Base-by-base conservation (phyloP, 352 stramenopile genomes). In the Globisporangium perplexum region DNA sequence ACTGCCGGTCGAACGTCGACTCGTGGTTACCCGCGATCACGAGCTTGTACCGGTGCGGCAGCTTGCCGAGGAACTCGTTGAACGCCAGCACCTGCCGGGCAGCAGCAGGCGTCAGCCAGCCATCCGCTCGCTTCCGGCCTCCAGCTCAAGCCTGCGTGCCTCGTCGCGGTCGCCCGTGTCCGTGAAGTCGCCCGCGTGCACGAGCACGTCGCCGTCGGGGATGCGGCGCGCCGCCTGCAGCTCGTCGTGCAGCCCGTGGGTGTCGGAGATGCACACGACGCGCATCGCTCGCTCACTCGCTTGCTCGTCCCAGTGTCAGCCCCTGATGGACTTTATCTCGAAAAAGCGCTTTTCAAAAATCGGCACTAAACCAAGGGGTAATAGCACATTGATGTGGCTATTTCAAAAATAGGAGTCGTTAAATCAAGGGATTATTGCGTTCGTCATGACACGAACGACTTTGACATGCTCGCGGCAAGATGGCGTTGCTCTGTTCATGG, bases 21-120 rank as follows among this genome's bases (percentile, higher is more conserved):
- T 93, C 83, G 68, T 93, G 83, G 59, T 93, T 93, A 17, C 83
- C 83, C 10, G 78, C 83, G 45, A 90, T 74, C 24, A 93, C 78
- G 43, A 93, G 47, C 63, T 91, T 91, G 69, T 88, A 80, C 26
- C 64, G 60, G 65, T 93, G 83, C 36, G 80, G 80, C 55, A 91
- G 68, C 23, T 59, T 67, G 26, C 62, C 72, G 28, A 93, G 60
- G 62, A 85, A 93, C 50, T 57, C 60, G 64, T 86, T 88, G 62
- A 92, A 92, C 5, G 74, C 74, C 39, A 86, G 41, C 26, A 82
- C 55, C 47, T 62, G 17, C 33, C 15, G 10, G 20, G 22, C 30
- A n/a, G n/a, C n/a, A n/a, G 22, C 28, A 28, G 23, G 7, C n/a
- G 20, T n/a, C 17, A 53, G n/a, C 18, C 30, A 31, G 22, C 8